A percentile compares a stretch with the other conserved stretches of the same genome.
Conservation (phyloP, 306 rosid species). For the Trifolium dubium region DNA sequence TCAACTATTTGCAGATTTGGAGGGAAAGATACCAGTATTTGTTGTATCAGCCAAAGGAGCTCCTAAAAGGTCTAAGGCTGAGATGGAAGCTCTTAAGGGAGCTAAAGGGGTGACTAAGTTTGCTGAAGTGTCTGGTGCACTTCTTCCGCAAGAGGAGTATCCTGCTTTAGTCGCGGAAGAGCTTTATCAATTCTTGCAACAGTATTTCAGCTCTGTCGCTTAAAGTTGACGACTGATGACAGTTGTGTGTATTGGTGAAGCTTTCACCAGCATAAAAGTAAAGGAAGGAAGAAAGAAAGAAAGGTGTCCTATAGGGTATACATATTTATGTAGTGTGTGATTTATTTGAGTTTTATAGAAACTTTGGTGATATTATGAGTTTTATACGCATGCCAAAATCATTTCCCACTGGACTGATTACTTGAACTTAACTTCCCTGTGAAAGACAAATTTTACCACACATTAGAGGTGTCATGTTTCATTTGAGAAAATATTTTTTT, state of each 20-base stretch:
- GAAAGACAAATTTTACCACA: background rate
- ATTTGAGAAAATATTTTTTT: slow-evolving; percentile 1
- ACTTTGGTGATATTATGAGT: background rate
- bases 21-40: slow-evolving; percentile 67
- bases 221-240: slow-evolving; percentile 24
- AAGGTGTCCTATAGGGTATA: slow-evolving; percentile 41
- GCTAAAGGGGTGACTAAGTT: slow-evolving; percentile 89
- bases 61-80: slow-evolving; percentile 95
- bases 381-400: background rate
- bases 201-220: slow-evolving; percentile 47
- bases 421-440: background rate
- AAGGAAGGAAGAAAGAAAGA: slow-evolving; percentile 20
- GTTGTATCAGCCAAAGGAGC: slow-evolving; percentile 75
- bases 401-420: background rate
- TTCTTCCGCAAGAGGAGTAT: slow-evolving; percentile 97
- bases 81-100: slow-evolving; percentile 91
- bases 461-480: background rate
- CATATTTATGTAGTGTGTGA: slow-evolving; percentile 32
- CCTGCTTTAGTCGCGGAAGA: slow-evolving; percentile 75
- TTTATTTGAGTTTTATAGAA: slow-evolving; percentile 13
- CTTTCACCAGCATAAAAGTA: background rate
- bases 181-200: slow-evolving; percentile 77
- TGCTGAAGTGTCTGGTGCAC: slow-evolving; percentile 89
- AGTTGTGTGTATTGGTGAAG: slow-evolving; percentile 8
- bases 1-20: slow-evolving; percentile 72